Conservation (phyloP, 1,139 yeast species). For the Taiozyma sp. region DNA sequence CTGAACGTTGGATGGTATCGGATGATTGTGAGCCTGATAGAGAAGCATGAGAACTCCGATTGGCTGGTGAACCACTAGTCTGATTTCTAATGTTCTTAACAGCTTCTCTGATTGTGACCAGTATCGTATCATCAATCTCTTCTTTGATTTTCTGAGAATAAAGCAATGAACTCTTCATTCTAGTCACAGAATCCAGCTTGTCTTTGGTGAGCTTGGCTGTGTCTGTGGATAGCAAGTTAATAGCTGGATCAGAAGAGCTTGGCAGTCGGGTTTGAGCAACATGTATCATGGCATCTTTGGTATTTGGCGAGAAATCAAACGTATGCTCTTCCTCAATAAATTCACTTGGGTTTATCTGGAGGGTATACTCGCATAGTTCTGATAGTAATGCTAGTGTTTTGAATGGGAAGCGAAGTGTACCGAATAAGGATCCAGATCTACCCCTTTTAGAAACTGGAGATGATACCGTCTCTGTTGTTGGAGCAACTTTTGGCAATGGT, state of each 20-base stretch:
- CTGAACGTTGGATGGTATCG: not conserved
- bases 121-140: constrained; percentile 74
- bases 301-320: constrained; percentile 60
- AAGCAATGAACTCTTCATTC: constrained; percentile 72
- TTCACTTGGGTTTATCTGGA: constrained; percentile 56
- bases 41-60: constrained; percentile 1
- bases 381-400: constrained; percentile 58
- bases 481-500: constrained; percentile 37
- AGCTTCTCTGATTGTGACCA: constrained; percentile 61
- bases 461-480: constrained; percentile 19
- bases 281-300: constrained; percentile 57
- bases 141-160: constrained; percentile 76
- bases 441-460: constrained; percentile 20
- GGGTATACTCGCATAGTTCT: constrained; percentile 73
- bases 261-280: constrained; percentile 52
- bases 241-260: constrained; percentile 59
- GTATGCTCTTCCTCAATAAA: constrained; percentile 15
- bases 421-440: constrained; percentile 26
- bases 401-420: constrained; percentile 50
- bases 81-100: constrained; percentile 26
- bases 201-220: constrained; percentile 56
- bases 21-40: constrained; percentile 1
- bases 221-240: constrained; percentile 58
- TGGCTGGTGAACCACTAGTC: constrained; percentile 11
- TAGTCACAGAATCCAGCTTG: constrained; percentile 67